Conservation (phyloP, 305 asterid species). For the Rubia balearica region DNA sequence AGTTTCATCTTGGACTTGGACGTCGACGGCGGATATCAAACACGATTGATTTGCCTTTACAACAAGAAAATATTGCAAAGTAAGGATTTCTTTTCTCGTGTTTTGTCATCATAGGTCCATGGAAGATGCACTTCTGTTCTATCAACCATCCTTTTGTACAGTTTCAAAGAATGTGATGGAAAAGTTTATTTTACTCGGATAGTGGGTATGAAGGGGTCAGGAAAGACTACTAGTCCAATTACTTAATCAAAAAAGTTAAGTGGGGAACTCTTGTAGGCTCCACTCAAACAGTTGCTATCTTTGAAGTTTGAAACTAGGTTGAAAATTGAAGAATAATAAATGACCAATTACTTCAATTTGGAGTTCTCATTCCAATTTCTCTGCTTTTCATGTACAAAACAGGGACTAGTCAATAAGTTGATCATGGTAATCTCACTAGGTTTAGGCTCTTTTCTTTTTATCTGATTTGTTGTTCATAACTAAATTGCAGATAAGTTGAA, state of each 20-base stretch:
- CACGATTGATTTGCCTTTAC: background rate
- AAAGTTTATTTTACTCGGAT: background rate
- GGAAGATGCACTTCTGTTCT: background rate
- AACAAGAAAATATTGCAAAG: background rate
- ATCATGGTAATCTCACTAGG: background rate
- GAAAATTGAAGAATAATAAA: background rate
- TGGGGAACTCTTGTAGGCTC: background rate
- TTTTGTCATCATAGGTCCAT: background rate
- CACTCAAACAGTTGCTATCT: background rate
- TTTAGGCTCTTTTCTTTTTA: background rate
- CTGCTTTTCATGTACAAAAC: background rate
- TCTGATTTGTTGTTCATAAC: background rate
- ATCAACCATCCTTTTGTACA: background rate
- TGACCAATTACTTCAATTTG: background rate
- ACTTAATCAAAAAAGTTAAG: background rate
- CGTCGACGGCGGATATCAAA: background rate
- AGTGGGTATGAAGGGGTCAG: background rate
- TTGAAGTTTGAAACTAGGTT: background rate
- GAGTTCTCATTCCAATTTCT: background rate
- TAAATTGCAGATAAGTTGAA: background rate
- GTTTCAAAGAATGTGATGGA: background rate
- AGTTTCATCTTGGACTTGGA: slow-evolving; percentile 3
- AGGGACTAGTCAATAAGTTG: background rate
- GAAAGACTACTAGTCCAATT: background rate
- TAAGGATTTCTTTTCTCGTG: background rate